Evolutionary conservation across 306 rosid genomes (phyloP).

Genomic region (Cucurbita ficifolia): DNA sequence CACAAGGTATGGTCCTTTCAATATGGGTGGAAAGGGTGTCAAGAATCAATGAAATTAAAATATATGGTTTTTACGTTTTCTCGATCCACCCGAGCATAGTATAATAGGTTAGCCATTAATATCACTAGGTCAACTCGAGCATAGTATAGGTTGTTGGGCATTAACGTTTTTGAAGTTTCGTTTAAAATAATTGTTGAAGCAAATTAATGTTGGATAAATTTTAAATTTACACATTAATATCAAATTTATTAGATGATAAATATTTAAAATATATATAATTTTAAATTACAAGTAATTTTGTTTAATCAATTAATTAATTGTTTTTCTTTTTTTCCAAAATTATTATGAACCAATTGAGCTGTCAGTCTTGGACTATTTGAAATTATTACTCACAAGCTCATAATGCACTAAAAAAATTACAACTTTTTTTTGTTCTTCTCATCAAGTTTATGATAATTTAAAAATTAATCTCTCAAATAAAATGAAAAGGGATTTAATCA

Average conservation of each 20-base stretch:
- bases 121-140: not conserved
- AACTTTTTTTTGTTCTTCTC: not conserved
- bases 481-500: not conserved
- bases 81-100: not conserved
- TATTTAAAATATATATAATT: no score
- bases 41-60: not conserved
- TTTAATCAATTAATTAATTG: not conserved
- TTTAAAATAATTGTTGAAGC: no score
- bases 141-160: no score
- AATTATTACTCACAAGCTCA: not conserved
- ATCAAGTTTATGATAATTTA: not conserved
- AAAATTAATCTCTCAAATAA: not conserved
- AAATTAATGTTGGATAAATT: no score
- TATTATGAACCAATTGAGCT: not conserved
- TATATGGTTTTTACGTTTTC: not conserved
- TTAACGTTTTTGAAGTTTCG: no score
- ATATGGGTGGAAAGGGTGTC: not conserved
- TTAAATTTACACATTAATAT: no score
- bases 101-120: not conserved
- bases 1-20: not conserved
- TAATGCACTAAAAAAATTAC: not conserved
- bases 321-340: not conserved
- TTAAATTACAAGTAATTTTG: no score
- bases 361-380: not conserved
- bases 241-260: no score